phyloP scores from a whole-genome alignment of 305 asterid genomes.

The Fraxinus platypoda region DNA sequence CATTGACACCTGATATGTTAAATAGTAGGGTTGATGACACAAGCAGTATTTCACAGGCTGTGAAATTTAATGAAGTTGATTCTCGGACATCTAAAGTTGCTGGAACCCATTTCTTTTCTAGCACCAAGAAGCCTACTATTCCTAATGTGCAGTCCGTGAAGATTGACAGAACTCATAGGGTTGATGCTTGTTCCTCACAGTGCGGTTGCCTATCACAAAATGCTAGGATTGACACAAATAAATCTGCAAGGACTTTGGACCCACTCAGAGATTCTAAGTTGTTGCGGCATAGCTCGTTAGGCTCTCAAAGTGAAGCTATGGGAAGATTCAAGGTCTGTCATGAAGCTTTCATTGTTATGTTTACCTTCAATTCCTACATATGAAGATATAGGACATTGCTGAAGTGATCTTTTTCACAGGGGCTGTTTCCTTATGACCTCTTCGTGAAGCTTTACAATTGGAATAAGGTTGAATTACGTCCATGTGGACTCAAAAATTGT shows the following conservation, averaged over 20 bases:
- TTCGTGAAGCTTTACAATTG: constrained; percentile 77
- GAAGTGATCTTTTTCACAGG: constrained; percentile 50
- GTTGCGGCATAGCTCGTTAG: constrained; percentile 31
- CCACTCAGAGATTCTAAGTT: constrained; percentile 42
- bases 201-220: constrained; percentile 23
- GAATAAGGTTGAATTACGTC: constrained; percentile 62
- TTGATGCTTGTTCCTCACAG: constrained; percentile 34
- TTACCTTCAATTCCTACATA: background rate
- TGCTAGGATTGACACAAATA: constrained; percentile 35
- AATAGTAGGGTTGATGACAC: constrained; percentile 26
- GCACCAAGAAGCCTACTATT: constrained; percentile 27
- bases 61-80: constrained; percentile 31
- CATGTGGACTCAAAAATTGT: constrained; percentile 72
- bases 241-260: constrained; percentile 46
- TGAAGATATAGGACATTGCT: constrained; percentile 14
- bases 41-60: constrained; percentile 26
- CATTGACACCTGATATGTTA: constrained; percentile 24
- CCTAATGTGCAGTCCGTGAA: constrained; percentile 35
- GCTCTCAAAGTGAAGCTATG: constrained; percentile 34
- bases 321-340: constrained; percentile 56
- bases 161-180: constrained; percentile 25
- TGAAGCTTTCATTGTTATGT: constrained; percentile 23
- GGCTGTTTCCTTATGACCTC: constrained; percentile 61
- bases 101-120: constrained; percentile 34
- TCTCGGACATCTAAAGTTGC: constrained; percentile 33